Conservation (phyloP, 495 filamentous ascomycete genomes). For the Xeromyces bisporus region DNA sequence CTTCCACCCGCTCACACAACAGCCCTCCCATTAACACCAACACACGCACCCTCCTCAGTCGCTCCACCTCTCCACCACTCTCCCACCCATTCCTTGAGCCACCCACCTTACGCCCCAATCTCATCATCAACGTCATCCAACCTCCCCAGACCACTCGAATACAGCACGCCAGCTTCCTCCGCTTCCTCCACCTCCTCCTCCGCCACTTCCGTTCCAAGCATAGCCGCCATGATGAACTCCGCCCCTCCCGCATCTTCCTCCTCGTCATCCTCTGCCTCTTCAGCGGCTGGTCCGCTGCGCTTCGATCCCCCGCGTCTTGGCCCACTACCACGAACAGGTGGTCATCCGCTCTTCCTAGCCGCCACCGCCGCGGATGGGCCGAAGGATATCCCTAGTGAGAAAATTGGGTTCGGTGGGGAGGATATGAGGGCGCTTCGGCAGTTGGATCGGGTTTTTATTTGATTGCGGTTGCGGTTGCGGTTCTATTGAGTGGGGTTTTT, state of each 20-base stretch:
- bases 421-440: constrained; percentile 49
- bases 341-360: constrained; percentile 5
- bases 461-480: constrained; percentile 6
- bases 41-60: no score
- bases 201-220: constrained; percentile 32
- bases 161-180: constrained; percentile 21
- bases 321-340: background rate
- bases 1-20: constrained; percentile 11
- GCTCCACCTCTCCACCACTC: no score
- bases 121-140: no score
- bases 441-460: constrained; percentile 37
- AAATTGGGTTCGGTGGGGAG: constrained; percentile 43
- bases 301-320: constrained; percentile 9
- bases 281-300: constrained; percentile 8
- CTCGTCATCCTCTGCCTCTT: constrained; percentile 14
- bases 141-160: no score
- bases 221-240: constrained; percentile 34
- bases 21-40: constrained; percentile 24
- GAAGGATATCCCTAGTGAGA: constrained; percentile 46
- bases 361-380: constrained; percentile 25
- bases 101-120: no score
- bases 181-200: constrained; percentile 9
- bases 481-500: no score
- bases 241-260: constrained; percentile 25
- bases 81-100: no score